These are phyloP conservation scores for Wickerhamiella parazyma DNA, from an alignment of 805 yeast genomes.

Conservation along the genomic window DNA sequence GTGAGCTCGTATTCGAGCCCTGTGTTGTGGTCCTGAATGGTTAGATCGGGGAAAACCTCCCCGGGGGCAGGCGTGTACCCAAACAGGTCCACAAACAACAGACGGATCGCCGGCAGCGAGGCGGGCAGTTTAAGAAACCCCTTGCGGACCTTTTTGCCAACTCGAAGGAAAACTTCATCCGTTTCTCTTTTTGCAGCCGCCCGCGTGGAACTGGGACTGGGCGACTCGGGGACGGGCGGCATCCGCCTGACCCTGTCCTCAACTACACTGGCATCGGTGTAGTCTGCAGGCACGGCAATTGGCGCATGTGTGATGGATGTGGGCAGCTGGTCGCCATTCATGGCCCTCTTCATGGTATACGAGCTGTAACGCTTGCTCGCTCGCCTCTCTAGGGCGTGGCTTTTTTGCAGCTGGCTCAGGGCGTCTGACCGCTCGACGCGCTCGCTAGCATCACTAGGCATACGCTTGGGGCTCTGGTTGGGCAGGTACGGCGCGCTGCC, in stretches of 20 bases:
- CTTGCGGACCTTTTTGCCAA: constrained; percentile 22
- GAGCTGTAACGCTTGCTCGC: constrained; percentile 93
- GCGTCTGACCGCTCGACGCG: constrained; percentile 35
- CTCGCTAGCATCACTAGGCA: background rate
- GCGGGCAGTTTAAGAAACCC: constrained; percentile 15
- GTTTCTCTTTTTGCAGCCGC: constrained; percentile 7
- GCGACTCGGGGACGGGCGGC: background rate
- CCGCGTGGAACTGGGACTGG: too few species aligned
- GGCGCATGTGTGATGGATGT: constrained; percentile 15
- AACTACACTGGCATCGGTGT: constrained; percentile 11
- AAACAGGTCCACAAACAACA: constrained; percentile 74
- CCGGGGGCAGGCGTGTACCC: constrained; percentile 60
- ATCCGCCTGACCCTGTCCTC: constrained; percentile 7
- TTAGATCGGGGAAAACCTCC: constrained; percentile 63
- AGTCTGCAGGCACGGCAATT: constrained; percentile 16
- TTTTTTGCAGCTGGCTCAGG: constrained; percentile 62
- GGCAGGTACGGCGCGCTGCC: constrained; percentile 5
- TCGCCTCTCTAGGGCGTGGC: constrained; percentile 72
- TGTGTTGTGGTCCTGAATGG: constrained; percentile 46
- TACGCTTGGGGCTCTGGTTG: constrained; percentile 7
- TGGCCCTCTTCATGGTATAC: constrained; percentile 69
- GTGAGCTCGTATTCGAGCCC: constrained; percentile 70
- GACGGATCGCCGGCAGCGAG: constrained; percentile 28
- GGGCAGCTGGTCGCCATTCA: constrained; percentile 18
- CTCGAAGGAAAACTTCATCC: constrained; percentile 24